phyloP scores from a whole-genome alignment of 345 rosid genomes.

The Clarkia xantiana region DNA sequence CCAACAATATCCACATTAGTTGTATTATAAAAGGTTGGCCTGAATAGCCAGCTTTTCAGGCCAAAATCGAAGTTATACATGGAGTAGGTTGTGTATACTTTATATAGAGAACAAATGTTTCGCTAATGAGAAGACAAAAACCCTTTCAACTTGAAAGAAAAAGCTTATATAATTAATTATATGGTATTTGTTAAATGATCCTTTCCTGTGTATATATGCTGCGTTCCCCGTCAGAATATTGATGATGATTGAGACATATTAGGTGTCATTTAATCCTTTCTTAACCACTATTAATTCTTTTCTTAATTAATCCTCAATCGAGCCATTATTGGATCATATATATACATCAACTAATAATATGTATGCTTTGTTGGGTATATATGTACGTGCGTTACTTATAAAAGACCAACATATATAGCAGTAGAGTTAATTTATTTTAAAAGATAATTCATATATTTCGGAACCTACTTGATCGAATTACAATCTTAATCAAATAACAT shows the following conservation, averaged over 20 bases:
- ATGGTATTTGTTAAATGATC: neutral
- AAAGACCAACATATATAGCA: too few species aligned
- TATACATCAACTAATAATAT: neutral
- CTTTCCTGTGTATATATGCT: neutral
- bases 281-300: neutral
- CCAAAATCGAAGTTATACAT: neutral
- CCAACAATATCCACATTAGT: too few species aligned
- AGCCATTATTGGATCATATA: neutral
- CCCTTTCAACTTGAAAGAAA: neutral
- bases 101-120: slow-evolving; percentile 9
- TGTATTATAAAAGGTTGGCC: too few species aligned
- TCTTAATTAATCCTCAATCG: neutral
- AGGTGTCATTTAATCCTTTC: slow-evolving; percentile 5
- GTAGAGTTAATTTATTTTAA: too few species aligned
- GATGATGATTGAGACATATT: slow-evolving; percentile 8
- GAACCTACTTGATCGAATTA: too few species aligned
- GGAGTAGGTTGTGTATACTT: slow-evolving; percentile 11
- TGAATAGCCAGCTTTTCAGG: neutral
- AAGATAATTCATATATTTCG: too few species aligned
- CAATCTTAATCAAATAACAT: too few species aligned
- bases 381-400: too few species aligned
- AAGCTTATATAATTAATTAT: neutral
- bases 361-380: too few species aligned
- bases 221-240: neutral
- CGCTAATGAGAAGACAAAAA: neutral